Conservation (phyloP, 345 rosid species). For the Limnanthes douglasii region DNA sequence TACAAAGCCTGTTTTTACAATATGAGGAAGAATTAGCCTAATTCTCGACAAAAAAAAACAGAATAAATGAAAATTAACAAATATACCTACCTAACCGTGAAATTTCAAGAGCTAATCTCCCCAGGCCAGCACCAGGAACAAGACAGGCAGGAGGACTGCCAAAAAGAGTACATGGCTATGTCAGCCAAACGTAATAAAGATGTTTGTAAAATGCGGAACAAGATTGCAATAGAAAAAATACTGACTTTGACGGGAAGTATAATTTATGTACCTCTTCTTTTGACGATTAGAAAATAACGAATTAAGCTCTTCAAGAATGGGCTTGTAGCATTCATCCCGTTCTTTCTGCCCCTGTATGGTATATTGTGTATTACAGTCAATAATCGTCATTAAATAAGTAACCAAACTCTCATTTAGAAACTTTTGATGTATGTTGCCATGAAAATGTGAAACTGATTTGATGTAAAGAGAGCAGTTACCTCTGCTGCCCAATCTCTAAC, state of each 20-base stretch:
- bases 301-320: constrained; percentile 84
- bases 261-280: constrained; percentile 43
- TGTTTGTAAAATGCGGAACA: constrained; percentile 1
- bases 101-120: constrained; percentile 91
- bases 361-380: constrained; percentile 2
- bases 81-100: constrained; percentile 79
- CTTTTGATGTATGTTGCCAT: too few species aligned
- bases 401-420: not conserved
- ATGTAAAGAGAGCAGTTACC: too few species aligned
- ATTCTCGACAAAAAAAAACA: too few species aligned
- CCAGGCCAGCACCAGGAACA: constrained; percentile 99
- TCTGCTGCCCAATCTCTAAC: constrained; percentile 99
- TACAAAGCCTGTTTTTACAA: constrained; percentile 76
- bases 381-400: not conserved
- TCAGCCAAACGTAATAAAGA: constrained; percentile 5
- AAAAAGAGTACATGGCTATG: constrained; percentile 11
- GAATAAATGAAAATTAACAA: too few species aligned
- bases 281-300: constrained; percentile 63
- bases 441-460: too few species aligned
- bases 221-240: not conserved
- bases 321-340: constrained; percentile 85
- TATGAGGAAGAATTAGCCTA: too few species aligned
- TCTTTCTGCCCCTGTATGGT: constrained; percentile 61
- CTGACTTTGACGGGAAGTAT: too few species aligned
- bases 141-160: constrained; percentile 80